Percentiles rank a stretch among this genome's conserved stretches.
These are phyloP conservation scores for Bryum argenteum DNA, from an alignment of 225 moss, liverwort and hornwort species.

Conservation along the genomic window DNA sequence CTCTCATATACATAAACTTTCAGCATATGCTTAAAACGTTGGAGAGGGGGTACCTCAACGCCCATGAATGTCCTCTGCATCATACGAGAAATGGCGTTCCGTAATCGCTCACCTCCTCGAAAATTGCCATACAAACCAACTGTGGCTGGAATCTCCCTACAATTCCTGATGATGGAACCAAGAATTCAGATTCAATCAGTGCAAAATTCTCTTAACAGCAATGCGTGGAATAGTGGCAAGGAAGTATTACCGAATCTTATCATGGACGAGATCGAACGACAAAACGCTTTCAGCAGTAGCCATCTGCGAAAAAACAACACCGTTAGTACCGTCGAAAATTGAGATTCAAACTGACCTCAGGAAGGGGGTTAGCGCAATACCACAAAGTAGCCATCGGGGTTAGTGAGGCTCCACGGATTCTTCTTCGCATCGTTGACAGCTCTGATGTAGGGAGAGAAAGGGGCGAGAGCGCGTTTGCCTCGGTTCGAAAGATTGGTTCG, in stretches of 20 bases:
- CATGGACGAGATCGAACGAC: constrained; percentile 94
- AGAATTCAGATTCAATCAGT: neutral
- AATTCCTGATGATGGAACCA: constrained; percentile 48
- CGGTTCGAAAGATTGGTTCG: constrained; percentile 57
- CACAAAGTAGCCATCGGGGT: constrained; percentile 82
- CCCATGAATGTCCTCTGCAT: constrained; percentile 99
- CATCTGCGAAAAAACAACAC: constrained; percentile 57
- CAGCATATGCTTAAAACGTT: neutral
- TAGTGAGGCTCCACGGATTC: constrained; percentile 67
- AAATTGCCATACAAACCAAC: constrained; percentile 93
- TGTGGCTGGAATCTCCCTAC: constrained; percentile 87
- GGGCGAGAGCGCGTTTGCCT: constrained; percentile 74
- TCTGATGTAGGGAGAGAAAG: constrained; percentile 88
- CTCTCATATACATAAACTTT: too few relatives aligned
- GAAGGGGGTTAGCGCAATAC: constrained; percentile 26
- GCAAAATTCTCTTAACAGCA: neutral
- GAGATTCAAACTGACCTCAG: neutral
- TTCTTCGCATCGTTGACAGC: constrained; percentile 83
- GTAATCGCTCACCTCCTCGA: constrained; percentile 80
- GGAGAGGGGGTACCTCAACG: constrained; percentile 54
- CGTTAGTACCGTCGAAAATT: too few relatives aligned
- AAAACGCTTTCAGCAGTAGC: constrained; percentile 96
- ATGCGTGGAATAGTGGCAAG: neutral
- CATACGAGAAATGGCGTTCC: constrained; percentile 86
- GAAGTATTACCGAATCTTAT: constrained; percentile 70